These are phyloP conservation scores for Ochetophila trinervis DNA, from an alignment of 306 rosid species.

Conservation along the genomic window DNA sequence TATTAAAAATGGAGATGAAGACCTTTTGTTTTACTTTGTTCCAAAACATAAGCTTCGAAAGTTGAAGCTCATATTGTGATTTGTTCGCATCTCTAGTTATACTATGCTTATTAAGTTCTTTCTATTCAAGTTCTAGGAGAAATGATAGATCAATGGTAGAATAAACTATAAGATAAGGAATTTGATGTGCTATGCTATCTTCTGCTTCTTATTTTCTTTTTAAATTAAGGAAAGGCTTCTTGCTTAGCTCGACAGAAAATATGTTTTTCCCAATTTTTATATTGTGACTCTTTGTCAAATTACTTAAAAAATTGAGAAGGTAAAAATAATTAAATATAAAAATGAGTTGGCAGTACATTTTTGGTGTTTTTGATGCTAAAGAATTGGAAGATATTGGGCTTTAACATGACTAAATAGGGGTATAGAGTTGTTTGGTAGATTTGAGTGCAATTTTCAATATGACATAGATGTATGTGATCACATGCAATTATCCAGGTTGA, in stretches of 20 bases:
- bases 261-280: too few relatives aligned
- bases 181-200: background rate
- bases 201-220: too few relatives aligned
- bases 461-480: background rate
- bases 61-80: too few relatives aligned
- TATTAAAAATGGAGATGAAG: background rate
- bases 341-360: background rate
- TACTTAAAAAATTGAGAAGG: slow-evolving; percentile 1
- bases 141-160: background rate
- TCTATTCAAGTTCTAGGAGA: too few relatives aligned
- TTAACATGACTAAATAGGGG: background rate
- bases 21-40: background rate
- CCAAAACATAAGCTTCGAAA: background rate
- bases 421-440: background rate
- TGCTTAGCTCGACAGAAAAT: too few relatives aligned
- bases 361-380: background rate
- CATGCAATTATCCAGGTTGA: background rate
- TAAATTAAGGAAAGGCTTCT: too few relatives aligned
- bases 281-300: background rate
- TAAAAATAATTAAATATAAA: background rate
- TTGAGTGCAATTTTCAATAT: background rate
- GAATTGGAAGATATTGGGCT: background rate
- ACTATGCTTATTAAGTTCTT: background rate
- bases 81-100: background rate
- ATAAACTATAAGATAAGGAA: background rate